Evolutionary conservation across 345 rosid genomes (phyloP).

Genomic region (Lepidium aucheri): DNA sequence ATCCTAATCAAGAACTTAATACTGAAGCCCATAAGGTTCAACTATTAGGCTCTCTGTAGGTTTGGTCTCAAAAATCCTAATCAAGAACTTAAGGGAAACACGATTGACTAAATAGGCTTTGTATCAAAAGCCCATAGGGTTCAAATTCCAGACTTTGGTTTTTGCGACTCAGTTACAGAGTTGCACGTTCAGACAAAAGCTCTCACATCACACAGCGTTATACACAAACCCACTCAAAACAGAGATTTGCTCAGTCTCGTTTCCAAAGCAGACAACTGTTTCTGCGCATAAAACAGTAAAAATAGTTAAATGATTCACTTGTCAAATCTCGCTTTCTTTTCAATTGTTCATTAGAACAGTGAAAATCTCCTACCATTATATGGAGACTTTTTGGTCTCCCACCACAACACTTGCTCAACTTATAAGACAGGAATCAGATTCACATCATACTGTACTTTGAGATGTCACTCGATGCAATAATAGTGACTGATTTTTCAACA

Average conservation of each 20-base stretch:
- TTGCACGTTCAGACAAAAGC: slow-evolving; percentile 9
- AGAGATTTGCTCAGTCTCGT: slow-evolving; percentile 16
- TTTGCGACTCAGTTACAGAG: neutral
- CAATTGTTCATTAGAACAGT: slow-evolving; percentile 20
- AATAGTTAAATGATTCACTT: slow-evolving; percentile 17
- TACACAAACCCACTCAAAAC: slow-evolving; percentile 21
- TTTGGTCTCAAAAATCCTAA: no score
- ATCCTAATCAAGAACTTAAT: no score
- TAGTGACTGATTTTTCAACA: slow-evolving; percentile 3
- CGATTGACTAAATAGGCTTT: neutral
- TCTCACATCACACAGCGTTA: slow-evolving; percentile 6
- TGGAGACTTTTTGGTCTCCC: slow-evolving; percentile 16
- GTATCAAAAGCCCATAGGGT: neutral
- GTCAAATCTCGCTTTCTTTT: slow-evolving; percentile 29
- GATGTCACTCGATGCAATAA: slow-evolving; percentile 13
- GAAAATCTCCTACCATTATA: neutral
- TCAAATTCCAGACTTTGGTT: neutral
- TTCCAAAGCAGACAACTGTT: slow-evolving; percentile 12
- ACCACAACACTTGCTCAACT: slow-evolving; percentile 12
- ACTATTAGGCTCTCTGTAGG: neutral
- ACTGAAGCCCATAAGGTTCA: slow-evolving; percentile 3
- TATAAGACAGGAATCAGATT: slow-evolving; percentile 17
- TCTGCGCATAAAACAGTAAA: neutral
- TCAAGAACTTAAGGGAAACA: no score
- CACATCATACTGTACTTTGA: slow-evolving; percentile 16